Evolutionary conservation across 441 rosid species (phyloP).

Genomic region (Croton laevigatus): DNA sequence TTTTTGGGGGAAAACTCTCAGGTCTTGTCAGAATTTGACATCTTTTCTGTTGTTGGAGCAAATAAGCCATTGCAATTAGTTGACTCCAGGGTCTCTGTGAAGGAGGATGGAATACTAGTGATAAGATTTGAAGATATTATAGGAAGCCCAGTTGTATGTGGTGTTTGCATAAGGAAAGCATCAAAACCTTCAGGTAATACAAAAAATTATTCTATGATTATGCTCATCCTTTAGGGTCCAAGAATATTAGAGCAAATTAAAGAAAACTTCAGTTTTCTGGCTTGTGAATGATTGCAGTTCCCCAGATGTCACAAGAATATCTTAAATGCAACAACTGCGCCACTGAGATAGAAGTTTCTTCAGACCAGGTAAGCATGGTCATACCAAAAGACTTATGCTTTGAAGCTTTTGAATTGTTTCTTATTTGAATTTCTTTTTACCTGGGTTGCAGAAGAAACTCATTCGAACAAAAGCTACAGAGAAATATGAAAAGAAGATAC

Average conservation of each 20-base stretch:
- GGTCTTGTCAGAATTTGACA: constrained; percentile 79
- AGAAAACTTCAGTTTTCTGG: constrained; percentile 15
- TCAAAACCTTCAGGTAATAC: constrained; percentile 45
- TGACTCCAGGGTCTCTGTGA: constrained; percentile 59
- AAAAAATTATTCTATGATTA: constrained; percentile 17
- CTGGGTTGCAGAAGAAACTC: constrained; percentile 61
- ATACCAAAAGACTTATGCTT: constrained; percentile 16
- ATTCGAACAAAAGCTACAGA: constrained; percentile 66
- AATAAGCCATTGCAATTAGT: constrained; percentile 74
- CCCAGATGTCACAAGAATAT: constrained; percentile 43
- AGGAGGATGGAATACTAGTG: constrained; percentile 55
- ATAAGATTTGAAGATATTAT: constrained; percentile 66
- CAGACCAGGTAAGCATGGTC: constrained; percentile 55
- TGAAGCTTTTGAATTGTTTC: constrained; percentile 15
- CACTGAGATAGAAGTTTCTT: constrained; percentile 66
- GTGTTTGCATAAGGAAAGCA: constrained; percentile 77
- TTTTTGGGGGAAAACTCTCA: constrained; percentile 32
- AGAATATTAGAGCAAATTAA: not conserved
- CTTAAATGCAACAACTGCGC: constrained; percentile 68
- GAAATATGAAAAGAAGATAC: constrained; percentile 78
- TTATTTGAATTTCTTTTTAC: constrained; percentile 23
- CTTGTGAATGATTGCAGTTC: constrained; percentile 36
- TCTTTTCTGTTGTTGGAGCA: constrained; percentile 75
- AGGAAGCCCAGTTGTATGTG: constrained; percentile 74
- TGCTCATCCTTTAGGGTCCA: constrained; percentile 3